Evolutionary conservation across 2,329 filamentous ascomycete species (phyloP), one percentile per base, ranked within the genome.

Genomic region (Xylaria sp.): DNA sequence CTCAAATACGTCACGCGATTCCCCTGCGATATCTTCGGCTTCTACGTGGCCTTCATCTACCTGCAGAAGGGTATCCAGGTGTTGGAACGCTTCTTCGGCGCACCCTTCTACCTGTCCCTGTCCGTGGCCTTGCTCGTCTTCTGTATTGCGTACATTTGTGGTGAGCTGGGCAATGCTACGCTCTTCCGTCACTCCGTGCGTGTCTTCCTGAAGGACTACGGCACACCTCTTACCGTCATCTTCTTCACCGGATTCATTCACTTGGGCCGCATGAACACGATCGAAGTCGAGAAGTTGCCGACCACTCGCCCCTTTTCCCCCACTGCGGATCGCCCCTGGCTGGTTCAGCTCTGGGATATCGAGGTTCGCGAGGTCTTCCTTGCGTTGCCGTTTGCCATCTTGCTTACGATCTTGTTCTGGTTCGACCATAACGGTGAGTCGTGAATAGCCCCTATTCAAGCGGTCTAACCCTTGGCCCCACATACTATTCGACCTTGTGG

Each of bases 181-280:
- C 78, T 95, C 1, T 93, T 96, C 72, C 82, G 85, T 16, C 86
- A 92, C 59, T 84, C 86, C 44, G 76, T 94, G 7, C 83, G 91
- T 18, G 86, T 92, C 64, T 95, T 96, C 68, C 80, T 96, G 65
- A 91, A 94, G 71, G 91, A 96, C 73, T 96, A 96, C 70, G 91
- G 91, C 55, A 95, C 91, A 0, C 91, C 91, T 0, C 76, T 93
- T 62, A 91, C 89, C 0, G 83, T 92, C 57, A 77, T 96, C 61
- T 96, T 96, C 79, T 96, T 96, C 72, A 92, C 91, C 0, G 91
- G 91, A 0, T 96, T 95, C 68, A 88, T 94, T 1, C 89, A 94
- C 72, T 84, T 95, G 63, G 91, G 91, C 6, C 87, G 89, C 68
- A 93, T 96, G 89, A 76, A 76, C n/a, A 75, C 81, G 47, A 82